phyloP scores from a whole-genome alignment of 139 green algal genomes.

The Mesostigma viride region DNA sequence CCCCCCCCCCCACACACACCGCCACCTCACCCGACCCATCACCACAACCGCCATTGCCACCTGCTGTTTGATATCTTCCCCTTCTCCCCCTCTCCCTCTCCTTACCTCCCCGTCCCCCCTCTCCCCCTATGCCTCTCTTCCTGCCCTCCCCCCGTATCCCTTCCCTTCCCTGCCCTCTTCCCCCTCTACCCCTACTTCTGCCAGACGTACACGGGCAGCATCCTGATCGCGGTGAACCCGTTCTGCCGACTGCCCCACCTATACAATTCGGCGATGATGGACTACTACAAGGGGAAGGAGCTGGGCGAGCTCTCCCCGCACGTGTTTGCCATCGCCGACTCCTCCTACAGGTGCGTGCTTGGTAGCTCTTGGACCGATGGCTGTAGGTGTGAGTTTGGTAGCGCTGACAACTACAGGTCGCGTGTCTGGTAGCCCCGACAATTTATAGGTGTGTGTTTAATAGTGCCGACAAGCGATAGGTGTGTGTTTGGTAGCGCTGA shows the following conservation, averaged over 20 bases:
- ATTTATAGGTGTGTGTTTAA: background rate
- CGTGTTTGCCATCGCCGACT: slow-evolving; percentile 71
- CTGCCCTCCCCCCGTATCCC: too few relatives aligned
- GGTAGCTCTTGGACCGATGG: background rate
- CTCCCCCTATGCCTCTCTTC: too few relatives aligned
- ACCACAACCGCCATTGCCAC: too few relatives aligned
- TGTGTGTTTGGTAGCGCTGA: too few relatives aligned
- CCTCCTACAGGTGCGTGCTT: slow-evolving; percentile 32
- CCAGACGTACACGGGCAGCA: slow-evolving; percentile 66
- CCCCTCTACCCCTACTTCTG: too few relatives aligned
- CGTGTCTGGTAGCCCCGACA: background rate
- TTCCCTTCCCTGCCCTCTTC: too few relatives aligned
- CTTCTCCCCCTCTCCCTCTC: too few relatives aligned
- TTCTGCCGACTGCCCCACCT: slow-evolving; percentile 60
- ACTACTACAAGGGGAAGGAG: slow-evolving; percentile 54
- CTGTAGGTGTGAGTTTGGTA: background rate
- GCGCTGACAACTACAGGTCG: background rate
- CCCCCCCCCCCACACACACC: too few relatives aligned
- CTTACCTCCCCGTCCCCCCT: too few relatives aligned
- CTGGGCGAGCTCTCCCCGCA: slow-evolving; percentile 83
- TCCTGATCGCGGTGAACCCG: slow-evolving; percentile 75
- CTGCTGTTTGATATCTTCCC: too few relatives aligned
- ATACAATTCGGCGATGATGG: slow-evolving; percentile 72
- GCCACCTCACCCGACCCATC: too few relatives aligned
- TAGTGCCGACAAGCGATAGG: background rate